phyloP scores from a whole-genome alignment of 345 rosid species.

The Rhizophora mangle region DNA sequence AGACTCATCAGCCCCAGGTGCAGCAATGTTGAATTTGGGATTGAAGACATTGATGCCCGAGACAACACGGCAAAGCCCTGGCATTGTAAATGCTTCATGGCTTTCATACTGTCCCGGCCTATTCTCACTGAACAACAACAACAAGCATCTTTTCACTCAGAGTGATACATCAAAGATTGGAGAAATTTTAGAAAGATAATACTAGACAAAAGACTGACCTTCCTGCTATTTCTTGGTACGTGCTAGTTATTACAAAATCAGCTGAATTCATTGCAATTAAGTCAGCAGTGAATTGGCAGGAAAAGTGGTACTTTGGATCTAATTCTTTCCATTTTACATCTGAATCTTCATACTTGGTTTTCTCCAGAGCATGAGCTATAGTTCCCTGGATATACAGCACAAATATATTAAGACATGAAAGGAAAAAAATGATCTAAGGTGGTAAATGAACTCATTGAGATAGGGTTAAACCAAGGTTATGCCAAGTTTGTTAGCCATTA shows the following conservation, averaged over 20 bases:
- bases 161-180: not conserved
- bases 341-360: constrained; percentile 86
- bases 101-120: constrained; percentile 93
- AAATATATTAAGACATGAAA: not conserved
- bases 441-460: not conserved
- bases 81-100: constrained; percentile 79
- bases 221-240: constrained; percentile 96
- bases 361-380: constrained; percentile 93
- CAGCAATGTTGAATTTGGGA: constrained; percentile 88
- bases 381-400: constrained; percentile 48
- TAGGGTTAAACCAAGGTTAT: constrained; percentile 55
- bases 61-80: constrained; percentile 78
- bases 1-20: constrained; percentile 96
- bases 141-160: not conserved
- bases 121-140: constrained; percentile 47
- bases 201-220: constrained; percentile 40
- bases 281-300: constrained; percentile 93
- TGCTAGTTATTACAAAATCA: constrained; percentile 85
- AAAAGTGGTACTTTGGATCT: constrained; percentile 84
- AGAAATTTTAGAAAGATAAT: not conserved
- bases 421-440: not conserved
- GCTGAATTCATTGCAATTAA: constrained; percentile 74
- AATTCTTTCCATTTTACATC: constrained; percentile 86
- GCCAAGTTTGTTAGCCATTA: constrained; percentile 75
- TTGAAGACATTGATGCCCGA: constrained; percentile 91